phyloP scores from a whole-genome alignment of 768 basidiomycete genomes.

The Fomitopsis serialis region DNA sequence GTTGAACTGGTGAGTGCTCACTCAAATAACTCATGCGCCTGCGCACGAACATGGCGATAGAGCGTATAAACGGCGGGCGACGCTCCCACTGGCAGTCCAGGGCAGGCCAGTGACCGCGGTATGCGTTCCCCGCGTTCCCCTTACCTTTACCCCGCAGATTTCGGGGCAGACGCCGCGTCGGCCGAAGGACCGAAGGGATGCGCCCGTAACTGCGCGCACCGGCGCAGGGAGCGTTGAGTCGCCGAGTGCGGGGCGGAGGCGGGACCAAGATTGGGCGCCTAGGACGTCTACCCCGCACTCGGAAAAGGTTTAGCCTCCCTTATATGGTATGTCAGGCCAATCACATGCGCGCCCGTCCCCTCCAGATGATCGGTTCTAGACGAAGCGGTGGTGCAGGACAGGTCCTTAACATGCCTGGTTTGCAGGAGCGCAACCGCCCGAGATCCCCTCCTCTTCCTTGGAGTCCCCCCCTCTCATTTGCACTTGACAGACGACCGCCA shows the following conservation, averaged over 20 bases:
- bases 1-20: neutral
- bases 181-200: constrained; percentile 9
- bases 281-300: constrained; percentile 3
- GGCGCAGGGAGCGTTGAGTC: constrained; percentile 11
- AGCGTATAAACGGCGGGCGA: constrained; percentile 9
- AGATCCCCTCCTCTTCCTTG: neutral
- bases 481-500: constrained; percentile 35
- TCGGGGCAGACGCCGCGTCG: constrained; percentile 2
- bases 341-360: constrained; percentile 7
- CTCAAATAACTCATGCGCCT: too few relatives aligned
- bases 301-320: neutral
- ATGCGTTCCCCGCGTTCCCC: neutral
- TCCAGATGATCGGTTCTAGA: constrained; percentile 15
- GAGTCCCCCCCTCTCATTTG: constrained; percentile 2
- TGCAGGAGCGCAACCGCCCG: constrained; percentile 13
- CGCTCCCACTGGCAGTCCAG: too few relatives aligned
- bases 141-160: neutral
- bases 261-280: neutral
- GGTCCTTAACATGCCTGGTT: constrained; percentile 6
- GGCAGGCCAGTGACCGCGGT: too few relatives aligned
- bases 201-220: constrained; percentile 10
- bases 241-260: constrained; percentile 5
- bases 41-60: constrained; percentile 2
- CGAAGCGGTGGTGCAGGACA: constrained; percentile 5
- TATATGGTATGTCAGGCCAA: neutral